Evolutionary conservation across 805 yeast species (phyloP).

Genomic region (Saccharomycopsis guyanensis): DNA sequence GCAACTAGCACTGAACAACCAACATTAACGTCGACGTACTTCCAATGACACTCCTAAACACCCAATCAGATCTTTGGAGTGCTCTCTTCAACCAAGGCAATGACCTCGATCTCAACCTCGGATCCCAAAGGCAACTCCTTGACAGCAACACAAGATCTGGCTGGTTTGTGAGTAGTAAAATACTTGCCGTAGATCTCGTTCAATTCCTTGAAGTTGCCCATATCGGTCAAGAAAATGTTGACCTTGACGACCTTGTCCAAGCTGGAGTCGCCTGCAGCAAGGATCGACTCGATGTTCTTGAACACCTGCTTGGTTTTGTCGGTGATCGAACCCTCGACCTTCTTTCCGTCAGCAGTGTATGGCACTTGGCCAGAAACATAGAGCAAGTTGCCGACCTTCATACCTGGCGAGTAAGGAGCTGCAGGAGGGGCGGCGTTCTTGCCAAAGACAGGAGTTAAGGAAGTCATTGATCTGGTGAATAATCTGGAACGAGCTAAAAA

Average conservation of each 20-base stretch:
- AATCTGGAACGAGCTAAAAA: background rate
- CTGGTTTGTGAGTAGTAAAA: constrained; percentile 78
- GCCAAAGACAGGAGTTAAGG: constrained; percentile 44
- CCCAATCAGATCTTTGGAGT: constrained; percentile 2
- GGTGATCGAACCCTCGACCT: constrained; percentile 66
- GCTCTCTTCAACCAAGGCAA: constrained; percentile 46
- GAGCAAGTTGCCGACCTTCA: constrained; percentile 80
- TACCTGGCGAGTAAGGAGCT: constrained; percentile 93
- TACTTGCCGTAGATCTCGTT: constrained; percentile 77
- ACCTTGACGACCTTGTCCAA: constrained; percentile 79
- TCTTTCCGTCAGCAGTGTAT: constrained; percentile 72
- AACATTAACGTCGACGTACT: too few relatives aligned
- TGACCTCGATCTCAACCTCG: constrained; percentile 83
- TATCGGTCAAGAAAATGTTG: constrained; percentile 86
- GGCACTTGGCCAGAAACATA: constrained; percentile 97
- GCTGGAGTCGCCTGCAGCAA: constrained; percentile 79
- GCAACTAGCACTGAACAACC: too few relatives aligned
- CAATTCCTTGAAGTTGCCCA: constrained; percentile 76
- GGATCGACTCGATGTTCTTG: constrained; percentile 59
- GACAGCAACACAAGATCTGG: constrained; percentile 97
- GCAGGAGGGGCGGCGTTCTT: constrained; percentile 92
- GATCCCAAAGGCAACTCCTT: constrained; percentile 83
- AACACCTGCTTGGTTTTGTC: constrained; percentile 74
- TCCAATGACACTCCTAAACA: too few relatives aligned
- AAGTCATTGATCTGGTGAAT: background rate